phyloP scores from a whole-genome alignment of 352 stramenopile species.

The Phytophthora rubi region DNA sequence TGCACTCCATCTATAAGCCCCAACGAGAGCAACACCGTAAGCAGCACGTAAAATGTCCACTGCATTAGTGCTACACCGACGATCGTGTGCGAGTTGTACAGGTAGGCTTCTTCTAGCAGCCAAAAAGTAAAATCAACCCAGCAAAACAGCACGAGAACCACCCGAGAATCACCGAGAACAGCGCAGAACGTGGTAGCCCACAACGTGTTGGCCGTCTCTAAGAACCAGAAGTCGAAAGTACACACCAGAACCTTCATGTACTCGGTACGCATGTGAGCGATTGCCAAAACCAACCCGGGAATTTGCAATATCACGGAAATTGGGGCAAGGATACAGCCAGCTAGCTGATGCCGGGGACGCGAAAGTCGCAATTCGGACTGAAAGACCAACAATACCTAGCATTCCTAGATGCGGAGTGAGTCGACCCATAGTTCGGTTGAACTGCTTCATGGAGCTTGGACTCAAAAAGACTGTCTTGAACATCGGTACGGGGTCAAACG shows the following conservation, averaged over 20 bases:
- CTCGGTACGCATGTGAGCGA: not conserved
- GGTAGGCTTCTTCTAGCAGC: conserved; percentile 1
- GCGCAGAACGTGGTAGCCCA: not conserved
- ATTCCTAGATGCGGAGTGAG: not conserved
- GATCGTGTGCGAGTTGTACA: not conserved
- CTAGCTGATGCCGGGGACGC: not conserved
- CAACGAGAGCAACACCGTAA: not conserved
- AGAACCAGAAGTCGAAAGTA: conserved; percentile 3
- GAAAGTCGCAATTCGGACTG: not conserved
- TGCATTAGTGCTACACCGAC: not conserved
- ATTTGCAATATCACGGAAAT: conserved; percentile 8
- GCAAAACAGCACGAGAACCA: not conserved
- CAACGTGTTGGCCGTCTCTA: not conserved
- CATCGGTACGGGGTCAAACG: conserved; percentile 1
- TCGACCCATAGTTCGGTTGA: not conserved
- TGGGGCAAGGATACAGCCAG: conserved; percentile 1
- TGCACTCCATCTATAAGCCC: not conserved
- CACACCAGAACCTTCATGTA: conserved; percentile 9
- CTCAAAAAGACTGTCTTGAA: not conserved
- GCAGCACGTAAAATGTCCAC: not conserved
- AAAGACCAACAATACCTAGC: not conserved
- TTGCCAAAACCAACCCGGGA: not conserved
- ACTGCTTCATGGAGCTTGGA: not conserved
- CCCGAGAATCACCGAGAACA: not conserved
- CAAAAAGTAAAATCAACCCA: conserved; percentile 1